phyloP scores from a whole-genome alignment of 768 basidiomycete species.

The Pholiota molesta region DNA sequence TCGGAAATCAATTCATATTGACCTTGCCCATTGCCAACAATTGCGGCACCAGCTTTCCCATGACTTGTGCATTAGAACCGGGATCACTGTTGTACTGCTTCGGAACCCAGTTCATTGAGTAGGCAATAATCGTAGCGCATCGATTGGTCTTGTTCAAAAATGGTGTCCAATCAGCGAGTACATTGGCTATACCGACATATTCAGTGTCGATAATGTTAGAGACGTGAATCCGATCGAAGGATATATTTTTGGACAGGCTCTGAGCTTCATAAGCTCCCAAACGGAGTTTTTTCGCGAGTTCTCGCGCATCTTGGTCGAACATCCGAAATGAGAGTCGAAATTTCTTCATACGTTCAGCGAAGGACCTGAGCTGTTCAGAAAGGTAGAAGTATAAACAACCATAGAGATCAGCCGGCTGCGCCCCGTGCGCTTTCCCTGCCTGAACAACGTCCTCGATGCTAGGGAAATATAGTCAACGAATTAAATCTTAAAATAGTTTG shows the following conservation, averaged over 20 bases:
- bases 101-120: constrained; percentile 52
- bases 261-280: constrained; percentile 24
- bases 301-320: constrained; percentile 32
- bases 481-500: neutral
- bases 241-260: constrained; percentile 10
- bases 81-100: constrained; percentile 16
- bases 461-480: constrained; percentile 1
- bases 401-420: constrained; percentile 44
- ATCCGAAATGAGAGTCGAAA: constrained; percentile 37
- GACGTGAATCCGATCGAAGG: constrained; percentile 50
- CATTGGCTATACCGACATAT: constrained; percentile 39
- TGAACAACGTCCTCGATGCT: constrained; percentile 37
- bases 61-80: neutral
- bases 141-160: constrained; percentile 33
- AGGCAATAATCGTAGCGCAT: constrained; percentile 39
- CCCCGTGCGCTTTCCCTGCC: constrained; percentile 39
- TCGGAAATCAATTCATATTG: neutral
- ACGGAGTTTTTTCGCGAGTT: constrained; percentile 28
- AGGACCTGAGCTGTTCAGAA: constrained; percentile 40
- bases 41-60: neutral
- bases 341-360: constrained; percentile 36
- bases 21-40: constrained; percentile 3
- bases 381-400: constrained; percentile 55
- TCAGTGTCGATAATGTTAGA: constrained; percentile 50
- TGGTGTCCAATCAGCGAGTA: constrained; percentile 40